phyloP scores from a whole-genome alignment of 768 basidiomycete genomes.

The Psilocybe tampanensis region DNA sequence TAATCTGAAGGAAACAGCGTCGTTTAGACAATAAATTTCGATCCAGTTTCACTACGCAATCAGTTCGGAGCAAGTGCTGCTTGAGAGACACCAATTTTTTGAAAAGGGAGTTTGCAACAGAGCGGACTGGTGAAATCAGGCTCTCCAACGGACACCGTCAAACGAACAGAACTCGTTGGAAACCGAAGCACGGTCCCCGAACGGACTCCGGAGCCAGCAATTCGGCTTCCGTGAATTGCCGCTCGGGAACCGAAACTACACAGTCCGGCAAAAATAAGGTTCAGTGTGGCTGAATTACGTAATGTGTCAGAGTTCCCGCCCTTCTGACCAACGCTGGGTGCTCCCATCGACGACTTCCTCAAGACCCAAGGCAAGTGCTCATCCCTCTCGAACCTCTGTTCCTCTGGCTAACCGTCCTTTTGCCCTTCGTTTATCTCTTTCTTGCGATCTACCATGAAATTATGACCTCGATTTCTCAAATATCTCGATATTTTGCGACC shows the following conservation, averaged over 20 bases:
- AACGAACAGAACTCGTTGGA: too few species aligned
- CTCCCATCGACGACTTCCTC: constrained; percentile 47
- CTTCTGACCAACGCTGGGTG: constrained; percentile 23
- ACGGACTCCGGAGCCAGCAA: constrained; percentile 27
- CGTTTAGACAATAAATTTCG: too few species aligned
- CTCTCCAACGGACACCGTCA: too few species aligned
- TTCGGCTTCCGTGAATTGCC: too few species aligned
- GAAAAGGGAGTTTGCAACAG: too few species aligned
- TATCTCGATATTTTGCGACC: neutral
- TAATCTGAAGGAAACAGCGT: too few species aligned
- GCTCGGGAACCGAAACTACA: too few species aligned
- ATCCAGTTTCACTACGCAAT: too few species aligned
- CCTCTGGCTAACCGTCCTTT: constrained; percentile 11
- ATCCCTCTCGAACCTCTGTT: constrained; percentile 6
- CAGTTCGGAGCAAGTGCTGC: too few species aligned
- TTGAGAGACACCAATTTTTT: too few species aligned
- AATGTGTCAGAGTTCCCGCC: constrained; percentile 21
- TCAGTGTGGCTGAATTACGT: constrained; percentile 44
- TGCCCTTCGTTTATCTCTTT: neutral
- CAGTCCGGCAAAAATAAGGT: constrained; percentile 33
- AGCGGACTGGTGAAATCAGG: too few species aligned
- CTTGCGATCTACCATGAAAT: neutral
- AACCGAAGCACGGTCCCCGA: too few species aligned
- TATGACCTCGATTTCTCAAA: neutral
- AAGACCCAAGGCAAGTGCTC: constrained; percentile 46